Evolutionary conservation across 768 basidiomycete species (phyloP).

Genomic region (Termitomyces sp.): DNA sequence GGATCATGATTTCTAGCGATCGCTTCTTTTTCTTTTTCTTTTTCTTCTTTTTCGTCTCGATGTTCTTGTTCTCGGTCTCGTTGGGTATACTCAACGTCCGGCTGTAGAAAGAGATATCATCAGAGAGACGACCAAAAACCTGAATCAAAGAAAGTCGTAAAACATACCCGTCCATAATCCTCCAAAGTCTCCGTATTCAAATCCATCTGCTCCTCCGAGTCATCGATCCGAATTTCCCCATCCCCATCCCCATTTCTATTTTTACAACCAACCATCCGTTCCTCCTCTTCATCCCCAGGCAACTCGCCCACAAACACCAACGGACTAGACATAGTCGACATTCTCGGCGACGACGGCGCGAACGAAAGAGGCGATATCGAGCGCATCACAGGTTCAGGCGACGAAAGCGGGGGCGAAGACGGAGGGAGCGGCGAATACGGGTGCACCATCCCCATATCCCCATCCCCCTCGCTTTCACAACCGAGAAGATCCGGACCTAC

Average conservation of each 20-base stretch:
- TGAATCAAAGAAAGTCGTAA: neutral
- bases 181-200: too few relatives aligned
- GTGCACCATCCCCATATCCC: neutral
- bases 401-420: conserved; percentile 1
- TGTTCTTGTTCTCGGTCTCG: neutral
- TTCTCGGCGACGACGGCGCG: conserved; percentile 17
- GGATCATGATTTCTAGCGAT: neutral
- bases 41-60: too few relatives aligned
- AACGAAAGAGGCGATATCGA: conserved; percentile 29
- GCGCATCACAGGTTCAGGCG: conserved; percentile 39
- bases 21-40: too few relatives aligned
- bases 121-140: neutral
- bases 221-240: neutral
- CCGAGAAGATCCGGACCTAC: conserved; percentile 6
- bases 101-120: neutral
- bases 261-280: neutral
- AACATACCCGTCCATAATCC: neutral
- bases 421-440: conserved; percentile 1
- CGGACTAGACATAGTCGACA: conserved; percentile 21
- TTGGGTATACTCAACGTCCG: neutral
- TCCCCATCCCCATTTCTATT: conserved; percentile 1
- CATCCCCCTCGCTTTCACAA: neutral
- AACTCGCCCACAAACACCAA: conserved; percentile 9
- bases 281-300: neutral
- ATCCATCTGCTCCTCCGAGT: too few relatives aligned